These are phyloP conservation scores for Leccinellum luteum DNA, from an alignment of 768 basidiomycete species.

Conservation along the genomic window DNA sequence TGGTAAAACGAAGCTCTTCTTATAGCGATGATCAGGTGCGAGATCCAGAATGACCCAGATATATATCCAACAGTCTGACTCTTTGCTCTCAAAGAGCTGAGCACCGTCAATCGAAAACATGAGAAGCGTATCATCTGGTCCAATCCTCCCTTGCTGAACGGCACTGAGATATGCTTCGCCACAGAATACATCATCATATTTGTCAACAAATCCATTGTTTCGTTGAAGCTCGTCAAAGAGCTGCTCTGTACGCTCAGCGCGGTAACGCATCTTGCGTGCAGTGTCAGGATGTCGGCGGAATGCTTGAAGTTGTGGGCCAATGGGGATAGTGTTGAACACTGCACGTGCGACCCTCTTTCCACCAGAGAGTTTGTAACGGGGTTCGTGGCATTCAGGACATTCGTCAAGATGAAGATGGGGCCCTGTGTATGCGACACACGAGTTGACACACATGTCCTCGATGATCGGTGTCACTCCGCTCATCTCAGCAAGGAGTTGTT, in stretches of 20 bases:
- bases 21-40: not conserved
- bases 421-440: not conserved
- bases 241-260: not conserved
- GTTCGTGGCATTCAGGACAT: not conserved
- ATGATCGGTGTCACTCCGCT: not conserved
- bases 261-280: not conserved
- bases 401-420: not conserved
- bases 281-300: not conserved
- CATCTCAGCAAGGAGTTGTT: not conserved
- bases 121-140: not conserved
- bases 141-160: not conserved
- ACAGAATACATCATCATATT: not conserved
- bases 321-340: not conserved
- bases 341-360: not conserved
- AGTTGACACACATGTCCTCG: not conserved
- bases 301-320: not conserved
- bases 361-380: not conserved
- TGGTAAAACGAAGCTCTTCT: not conserved
- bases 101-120: not conserved
- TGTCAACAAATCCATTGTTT: not conserved
- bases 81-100: not conserved
- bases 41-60: not conserved
- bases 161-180: not conserved
- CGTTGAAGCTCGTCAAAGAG: not conserved
- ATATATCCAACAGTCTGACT: not conserved